These are phyloP conservation scores for Omphalea diandra DNA, from an alignment of 441 rosid genomes.

Conservation along the genomic window DNA sequence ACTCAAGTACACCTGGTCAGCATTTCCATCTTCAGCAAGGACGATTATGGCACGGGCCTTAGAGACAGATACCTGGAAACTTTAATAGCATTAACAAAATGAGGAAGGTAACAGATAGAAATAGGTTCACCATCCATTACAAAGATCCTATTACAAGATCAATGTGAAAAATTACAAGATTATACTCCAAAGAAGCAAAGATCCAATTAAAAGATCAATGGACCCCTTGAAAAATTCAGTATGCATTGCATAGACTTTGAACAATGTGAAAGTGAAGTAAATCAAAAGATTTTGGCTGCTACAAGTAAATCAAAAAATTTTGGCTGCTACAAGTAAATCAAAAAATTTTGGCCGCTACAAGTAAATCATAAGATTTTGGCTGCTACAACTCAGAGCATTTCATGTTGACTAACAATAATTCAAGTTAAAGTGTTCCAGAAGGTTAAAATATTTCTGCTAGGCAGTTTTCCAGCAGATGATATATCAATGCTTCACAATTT, in stretches of 20 bases:
- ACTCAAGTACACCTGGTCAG: conserved; percentile 63
- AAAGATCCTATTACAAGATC: not conserved
- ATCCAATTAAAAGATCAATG: not conserved
- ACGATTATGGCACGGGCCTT: conserved; percentile 72
- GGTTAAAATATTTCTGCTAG: not conserved
- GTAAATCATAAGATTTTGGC: not conserved
- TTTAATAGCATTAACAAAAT: conserved; percentile 23
- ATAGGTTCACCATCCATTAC: not conserved
- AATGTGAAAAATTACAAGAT: too few species aligned
- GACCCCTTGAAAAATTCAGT: not conserved
- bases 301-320: too few species aligned
- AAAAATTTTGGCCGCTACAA: too few species aligned
- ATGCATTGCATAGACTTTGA: not conserved
- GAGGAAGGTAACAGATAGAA: conserved; percentile 9
- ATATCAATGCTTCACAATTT: not conserved
- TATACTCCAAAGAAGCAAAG: too few species aligned
- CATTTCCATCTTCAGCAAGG: conserved; percentile 81
- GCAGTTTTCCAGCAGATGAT: not conserved
- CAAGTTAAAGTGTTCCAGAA: not conserved
- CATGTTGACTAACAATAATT: not conserved
- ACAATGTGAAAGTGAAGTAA: too few species aligned
- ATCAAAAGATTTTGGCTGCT: too few species aligned
- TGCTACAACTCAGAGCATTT: not conserved
- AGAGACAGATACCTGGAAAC: conserved; percentile 66
- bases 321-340: too few species aligned